Conservation (phyloP, 371 early-diverging fungal genomes). For the Conidiobolus incongruus region DNA sequence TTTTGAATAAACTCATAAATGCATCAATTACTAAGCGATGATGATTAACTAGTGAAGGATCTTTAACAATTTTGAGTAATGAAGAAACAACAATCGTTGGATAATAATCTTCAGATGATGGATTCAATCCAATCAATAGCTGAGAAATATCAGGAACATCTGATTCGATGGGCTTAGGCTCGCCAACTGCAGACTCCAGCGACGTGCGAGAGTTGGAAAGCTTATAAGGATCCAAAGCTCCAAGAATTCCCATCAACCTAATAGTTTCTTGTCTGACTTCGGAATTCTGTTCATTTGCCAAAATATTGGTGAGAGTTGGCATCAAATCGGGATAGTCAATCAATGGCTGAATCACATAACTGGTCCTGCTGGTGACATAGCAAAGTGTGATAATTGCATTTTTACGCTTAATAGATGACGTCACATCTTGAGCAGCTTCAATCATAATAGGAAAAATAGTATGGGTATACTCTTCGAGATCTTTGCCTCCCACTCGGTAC, state of each 20-base stretch:
- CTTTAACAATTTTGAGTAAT: constrained; percentile 70
- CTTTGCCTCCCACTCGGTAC: constrained; percentile 71
- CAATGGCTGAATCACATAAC: constrained; percentile 82
- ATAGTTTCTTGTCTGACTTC: constrained; percentile 63
- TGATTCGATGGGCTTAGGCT: constrained; percentile 15
- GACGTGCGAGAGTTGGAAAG: constrained; percentile 35
- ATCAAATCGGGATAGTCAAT: constrained; percentile 70
- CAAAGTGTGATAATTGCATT: constrained; percentile 74
- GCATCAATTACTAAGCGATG: constrained; percentile 83
- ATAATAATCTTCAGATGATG: constrained; percentile 65
- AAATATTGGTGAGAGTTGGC: constrained; percentile 46
- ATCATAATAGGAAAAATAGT: constrained; percentile 68
- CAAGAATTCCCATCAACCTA: constrained; percentile 79
- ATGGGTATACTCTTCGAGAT: constrained; percentile 56
- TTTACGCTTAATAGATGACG: constrained; percentile 59
- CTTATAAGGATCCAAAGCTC: constrained; percentile 88
- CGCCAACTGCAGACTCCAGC: constrained; percentile 19
- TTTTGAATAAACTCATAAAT: constrained; percentile 80
- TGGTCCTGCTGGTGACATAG: constrained; percentile 63
- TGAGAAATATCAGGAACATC: constrained; percentile 26
- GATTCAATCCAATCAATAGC: constrained; percentile 47
- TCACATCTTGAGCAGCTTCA: constrained; percentile 78
- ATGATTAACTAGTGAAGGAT: constrained; percentile 53
- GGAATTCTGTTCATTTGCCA: constrained; percentile 56
- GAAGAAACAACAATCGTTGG: constrained; percentile 73